Conservation (phyloP, 2,329 filamentous ascomycete genomes). For the Trichoderma sp. region DNA sequence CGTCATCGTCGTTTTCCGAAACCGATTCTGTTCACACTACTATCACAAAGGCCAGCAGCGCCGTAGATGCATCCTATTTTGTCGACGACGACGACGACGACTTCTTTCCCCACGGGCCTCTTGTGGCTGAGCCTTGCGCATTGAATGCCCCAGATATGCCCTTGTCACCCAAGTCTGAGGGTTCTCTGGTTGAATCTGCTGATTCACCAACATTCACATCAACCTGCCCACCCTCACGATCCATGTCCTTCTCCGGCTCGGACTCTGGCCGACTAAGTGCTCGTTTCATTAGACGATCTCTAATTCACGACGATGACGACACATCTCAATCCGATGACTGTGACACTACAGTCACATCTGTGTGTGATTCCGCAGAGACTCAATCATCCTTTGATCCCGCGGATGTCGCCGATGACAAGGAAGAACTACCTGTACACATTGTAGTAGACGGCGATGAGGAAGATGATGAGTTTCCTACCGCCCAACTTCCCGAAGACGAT, state of each 20-base stretch:
- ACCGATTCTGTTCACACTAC: constrained; percentile 37
- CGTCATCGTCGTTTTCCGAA: constrained; percentile 41
- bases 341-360: constrained; percentile 43
- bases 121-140: constrained; percentile 44
- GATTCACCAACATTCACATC: constrained; percentile 31
- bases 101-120: constrained; percentile 29
- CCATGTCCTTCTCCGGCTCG: constrained; percentile 51
- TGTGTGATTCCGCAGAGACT: constrained; percentile 45
- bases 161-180: constrained; percentile 46
- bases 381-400: constrained; percentile 33
- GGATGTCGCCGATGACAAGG: constrained; percentile 30
- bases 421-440: constrained; percentile 31
- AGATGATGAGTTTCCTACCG: constrained; percentile 36
- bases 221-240: constrained; percentile 44
- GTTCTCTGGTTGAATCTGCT: constrained; percentile 45
- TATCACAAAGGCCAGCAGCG: constrained; percentile 40
- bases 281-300: constrained; percentile 29
- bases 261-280: constrained; percentile 42
- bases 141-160: constrained; percentile 28
- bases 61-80: constrained; percentile 35
- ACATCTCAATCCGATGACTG: constrained; percentile 45
- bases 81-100: constrained; percentile 47
- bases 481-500: constrained; percentile 41
- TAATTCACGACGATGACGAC: constrained; percentile 41
- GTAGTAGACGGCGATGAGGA: constrained; percentile 33